These are phyloP conservation scores for Lactarius akahatsu DNA, from an alignment of 768 basidiomycete genomes.

Conservation along the genomic window DNA sequence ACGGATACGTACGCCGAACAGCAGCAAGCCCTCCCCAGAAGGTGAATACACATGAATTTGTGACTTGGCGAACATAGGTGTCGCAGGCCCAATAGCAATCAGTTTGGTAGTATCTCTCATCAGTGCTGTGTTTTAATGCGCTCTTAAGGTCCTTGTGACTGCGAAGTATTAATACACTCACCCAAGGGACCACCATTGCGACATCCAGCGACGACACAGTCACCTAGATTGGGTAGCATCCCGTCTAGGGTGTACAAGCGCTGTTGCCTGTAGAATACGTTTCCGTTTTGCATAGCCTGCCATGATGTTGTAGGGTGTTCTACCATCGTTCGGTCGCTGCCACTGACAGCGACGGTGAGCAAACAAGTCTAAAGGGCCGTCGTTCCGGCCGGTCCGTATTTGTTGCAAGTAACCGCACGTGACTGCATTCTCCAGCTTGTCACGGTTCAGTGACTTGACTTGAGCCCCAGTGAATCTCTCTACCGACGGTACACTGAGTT, in stretches of 20 bases:
- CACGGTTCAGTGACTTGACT: neutral
- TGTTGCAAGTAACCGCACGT: neutral
- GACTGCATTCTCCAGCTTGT: neutral
- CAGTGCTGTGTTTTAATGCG: slow-evolving; percentile 52
- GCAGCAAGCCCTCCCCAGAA: slow-evolving; percentile 68
- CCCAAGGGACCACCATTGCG: slow-evolving; percentile 89
- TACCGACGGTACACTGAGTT: neutral
- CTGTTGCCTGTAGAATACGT: slow-evolving; percentile 83
- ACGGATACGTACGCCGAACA: slow-evolving; percentile 66
- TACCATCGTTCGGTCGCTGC: slow-evolving; percentile 35
- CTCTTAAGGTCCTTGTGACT: slow-evolving; percentile 2
- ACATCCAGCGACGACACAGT: slow-evolving; percentile 80
- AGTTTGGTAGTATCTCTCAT: slow-evolving; percentile 85
- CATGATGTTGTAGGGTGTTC: slow-evolving; percentile 82
- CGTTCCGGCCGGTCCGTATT: neutral
- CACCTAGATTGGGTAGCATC: slow-evolving; percentile 72
- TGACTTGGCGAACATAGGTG: slow-evolving; percentile 61
- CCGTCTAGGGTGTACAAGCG: slow-evolving; percentile 82
- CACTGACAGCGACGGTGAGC: neutral
- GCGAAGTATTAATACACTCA: slow-evolving; percentile 36
- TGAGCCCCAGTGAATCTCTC: too few species aligned
- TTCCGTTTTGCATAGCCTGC: slow-evolving; percentile 88
- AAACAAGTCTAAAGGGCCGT: neutral
- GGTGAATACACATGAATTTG: slow-evolving; percentile 89
- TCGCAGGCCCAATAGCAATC: slow-evolving; percentile 62